phyloP scores from a whole-genome alignment of 257 asterid genomes.

The Vinca minor region DNA sequence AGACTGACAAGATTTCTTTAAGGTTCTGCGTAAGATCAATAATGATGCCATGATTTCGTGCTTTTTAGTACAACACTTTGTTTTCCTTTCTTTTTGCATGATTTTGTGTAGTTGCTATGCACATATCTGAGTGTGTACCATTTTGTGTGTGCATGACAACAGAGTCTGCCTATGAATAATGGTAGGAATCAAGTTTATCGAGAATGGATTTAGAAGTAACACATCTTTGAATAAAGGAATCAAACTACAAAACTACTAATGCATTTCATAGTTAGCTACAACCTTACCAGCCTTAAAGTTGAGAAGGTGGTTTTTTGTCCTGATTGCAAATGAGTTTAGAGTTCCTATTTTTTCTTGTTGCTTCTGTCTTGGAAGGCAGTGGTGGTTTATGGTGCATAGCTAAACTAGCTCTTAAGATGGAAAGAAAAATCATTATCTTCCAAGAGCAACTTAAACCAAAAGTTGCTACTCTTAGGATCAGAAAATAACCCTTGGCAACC shows the following conservation, averaged over 20 bases:
- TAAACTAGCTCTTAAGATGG: not conserved
- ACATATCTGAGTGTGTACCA: not conserved
- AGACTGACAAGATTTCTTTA: constrained; percentile 9
- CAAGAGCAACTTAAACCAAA: not conserved
- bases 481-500: not conserved
- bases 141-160: not conserved
- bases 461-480: no score
- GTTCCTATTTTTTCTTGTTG: no score
- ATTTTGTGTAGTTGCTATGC: no score
- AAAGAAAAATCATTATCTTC: not conserved
- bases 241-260: no score
- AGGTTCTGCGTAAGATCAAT: constrained; percentile 64
- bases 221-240: not conserved
- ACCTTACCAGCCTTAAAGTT: no score
- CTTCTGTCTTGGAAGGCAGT: no score
- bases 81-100: not conserved
- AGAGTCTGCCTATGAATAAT: not conserved
- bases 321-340: no score
- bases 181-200: no score
- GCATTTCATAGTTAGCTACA: no score
- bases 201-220: not conserved
- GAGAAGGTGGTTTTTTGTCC: no score
- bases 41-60: constrained; percentile 38
- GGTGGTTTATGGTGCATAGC: no score
- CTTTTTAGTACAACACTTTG: not conserved